These are phyloP conservation scores for Alternaria solani DNA, from an alignment of 2,329 filamentous ascomycete species.

Conservation along the genomic window DNA sequence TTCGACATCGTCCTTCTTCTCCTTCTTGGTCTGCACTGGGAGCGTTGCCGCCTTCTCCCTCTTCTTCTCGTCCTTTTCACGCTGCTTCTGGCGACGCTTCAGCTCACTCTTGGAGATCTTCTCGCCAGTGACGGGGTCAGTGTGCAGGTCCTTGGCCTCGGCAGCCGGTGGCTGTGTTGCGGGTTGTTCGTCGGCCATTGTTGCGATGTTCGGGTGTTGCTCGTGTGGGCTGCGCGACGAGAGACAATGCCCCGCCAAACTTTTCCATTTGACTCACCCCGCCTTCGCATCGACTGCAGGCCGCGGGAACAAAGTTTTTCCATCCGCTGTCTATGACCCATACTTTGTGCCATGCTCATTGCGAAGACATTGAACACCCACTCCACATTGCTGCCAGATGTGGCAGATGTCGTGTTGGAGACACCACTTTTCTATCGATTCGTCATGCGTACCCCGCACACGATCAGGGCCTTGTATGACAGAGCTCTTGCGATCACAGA, in stretches of 20 bases:
- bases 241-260: conserved; percentile 27
- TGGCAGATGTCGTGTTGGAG: not conserved
- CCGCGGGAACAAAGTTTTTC: conserved; percentile 22
- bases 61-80: conserved; percentile 89
- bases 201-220: conserved; percentile 26
- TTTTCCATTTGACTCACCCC: conserved; percentile 36
- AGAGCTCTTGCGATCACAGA: not conserved
- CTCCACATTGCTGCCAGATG: not conserved
- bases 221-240: conserved; percentile 27
- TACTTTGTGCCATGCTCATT: not conserved
- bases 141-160: conserved; percentile 70
- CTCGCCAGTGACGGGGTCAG: conserved; percentile 95
- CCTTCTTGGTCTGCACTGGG: conserved; percentile 65
- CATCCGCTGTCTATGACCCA: conserved; percentile 8
- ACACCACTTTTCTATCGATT: not conserved
- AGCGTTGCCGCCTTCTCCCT: conserved; percentile 80
- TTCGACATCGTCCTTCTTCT: conserved; percentile 69
- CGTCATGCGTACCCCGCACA: not conserved
- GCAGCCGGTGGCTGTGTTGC: conserved; percentile 37
- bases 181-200: conserved; percentile 45
- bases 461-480: not conserved
- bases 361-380: not conserved
- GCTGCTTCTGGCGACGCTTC: conserved; percentile 95
- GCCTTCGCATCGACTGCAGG: conserved; percentile 13
- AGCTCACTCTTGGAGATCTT: conserved; percentile 67